These are phyloP conservation scores for Xenoacremonium recifei DNA, from an alignment of 2,329 filamentous ascomycete species.

Conservation along the genomic window DNA sequence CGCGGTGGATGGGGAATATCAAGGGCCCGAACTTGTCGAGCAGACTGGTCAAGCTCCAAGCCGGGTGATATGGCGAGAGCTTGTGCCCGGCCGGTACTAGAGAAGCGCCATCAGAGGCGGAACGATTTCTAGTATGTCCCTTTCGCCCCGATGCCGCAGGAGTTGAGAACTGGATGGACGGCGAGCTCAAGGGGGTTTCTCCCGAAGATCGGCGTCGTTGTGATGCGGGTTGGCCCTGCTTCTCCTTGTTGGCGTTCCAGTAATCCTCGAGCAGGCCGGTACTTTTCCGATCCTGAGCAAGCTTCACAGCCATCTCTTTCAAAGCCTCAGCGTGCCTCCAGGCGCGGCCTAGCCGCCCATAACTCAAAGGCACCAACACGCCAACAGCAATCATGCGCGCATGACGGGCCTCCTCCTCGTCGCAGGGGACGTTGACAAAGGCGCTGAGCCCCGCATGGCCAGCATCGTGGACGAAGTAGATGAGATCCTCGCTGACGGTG, in stretches of 20 bases:
- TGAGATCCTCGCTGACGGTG: conserved; percentile 81
- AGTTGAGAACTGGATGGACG: conserved; percentile 30
- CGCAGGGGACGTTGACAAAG: conserved; percentile 81
- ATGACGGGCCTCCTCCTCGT: conserved; percentile 74
- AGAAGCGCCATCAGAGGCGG: conserved; percentile 60
- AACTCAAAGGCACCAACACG: conserved; percentile 79
- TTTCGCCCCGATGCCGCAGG: conserved; percentile 32
- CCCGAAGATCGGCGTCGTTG: conserved; percentile 27
- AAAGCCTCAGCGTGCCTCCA: conserved; percentile 84
- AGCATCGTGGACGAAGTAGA: conserved; percentile 86
- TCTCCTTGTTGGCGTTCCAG: conserved; percentile 61
- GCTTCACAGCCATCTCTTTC: conserved; percentile 68
- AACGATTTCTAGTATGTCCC: conserved; percentile 55
- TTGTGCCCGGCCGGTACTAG: conserved; percentile 61
- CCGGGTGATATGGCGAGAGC: conserved; percentile 79
- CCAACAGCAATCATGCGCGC: conserved; percentile 93
- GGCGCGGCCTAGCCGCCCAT: conserved; percentile 79
- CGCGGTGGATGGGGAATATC: conserved; percentile 87
- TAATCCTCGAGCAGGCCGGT: conserved; percentile 70
- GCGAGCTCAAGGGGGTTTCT: conserved; percentile 54
- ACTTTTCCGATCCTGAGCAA: conserved; percentile 64
- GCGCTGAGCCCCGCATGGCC: conserved; percentile 85
- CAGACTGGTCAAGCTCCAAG: conserved; percentile 74
- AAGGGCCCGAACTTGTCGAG: conserved; percentile 85
- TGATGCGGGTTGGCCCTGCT: conserved; percentile 31